Conservation (phyloP, 2,329 filamentous ascomycete genomes). For the Hypomyces rosellus region DNA sequence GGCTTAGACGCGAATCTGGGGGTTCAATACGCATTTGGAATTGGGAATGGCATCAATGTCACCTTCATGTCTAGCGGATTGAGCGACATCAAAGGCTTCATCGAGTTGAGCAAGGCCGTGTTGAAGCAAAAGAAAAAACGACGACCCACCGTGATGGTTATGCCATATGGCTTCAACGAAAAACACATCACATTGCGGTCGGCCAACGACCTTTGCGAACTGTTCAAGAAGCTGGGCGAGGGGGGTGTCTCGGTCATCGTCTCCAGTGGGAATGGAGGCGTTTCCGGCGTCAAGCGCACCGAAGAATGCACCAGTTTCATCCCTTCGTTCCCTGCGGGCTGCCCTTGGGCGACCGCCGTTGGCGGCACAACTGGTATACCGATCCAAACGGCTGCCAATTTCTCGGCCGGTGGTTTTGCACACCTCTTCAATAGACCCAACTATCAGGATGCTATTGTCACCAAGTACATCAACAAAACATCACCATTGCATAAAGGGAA, state of each 20-base stretch:
- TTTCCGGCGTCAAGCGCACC: constrained; percentile 32
- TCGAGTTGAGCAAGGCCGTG: not conserved
- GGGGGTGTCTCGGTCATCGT: constrained; percentile 44
- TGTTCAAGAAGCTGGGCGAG: constrained; percentile 39
- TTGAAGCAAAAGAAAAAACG: not conserved
- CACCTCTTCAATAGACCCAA: constrained; percentile 39
- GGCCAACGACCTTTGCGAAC: not conserved
- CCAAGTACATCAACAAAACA: constrained; percentile 26
- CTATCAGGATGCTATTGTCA: constrained; percentile 38
- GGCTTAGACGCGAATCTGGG: not conserved
- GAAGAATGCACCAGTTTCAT: constrained; percentile 24
- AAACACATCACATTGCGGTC: not conserved
- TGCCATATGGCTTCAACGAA: not conserved
- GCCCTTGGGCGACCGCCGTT: not conserved
- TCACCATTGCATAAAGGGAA: not conserved
- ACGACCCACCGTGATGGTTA: not conserved
- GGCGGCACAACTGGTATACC: not conserved
- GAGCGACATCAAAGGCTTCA: not conserved
- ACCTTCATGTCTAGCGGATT: not conserved
- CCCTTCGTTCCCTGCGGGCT: not conserved
- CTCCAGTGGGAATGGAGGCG: constrained; percentile 44
- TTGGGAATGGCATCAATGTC: not conserved
- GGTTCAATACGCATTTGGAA: not conserved
- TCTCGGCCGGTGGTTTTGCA: not conserved
- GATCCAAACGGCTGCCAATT: not conserved